Evolutionary conservation across 306 rosid species (phyloP).

Genomic region (Glycine latifolia): DNA sequence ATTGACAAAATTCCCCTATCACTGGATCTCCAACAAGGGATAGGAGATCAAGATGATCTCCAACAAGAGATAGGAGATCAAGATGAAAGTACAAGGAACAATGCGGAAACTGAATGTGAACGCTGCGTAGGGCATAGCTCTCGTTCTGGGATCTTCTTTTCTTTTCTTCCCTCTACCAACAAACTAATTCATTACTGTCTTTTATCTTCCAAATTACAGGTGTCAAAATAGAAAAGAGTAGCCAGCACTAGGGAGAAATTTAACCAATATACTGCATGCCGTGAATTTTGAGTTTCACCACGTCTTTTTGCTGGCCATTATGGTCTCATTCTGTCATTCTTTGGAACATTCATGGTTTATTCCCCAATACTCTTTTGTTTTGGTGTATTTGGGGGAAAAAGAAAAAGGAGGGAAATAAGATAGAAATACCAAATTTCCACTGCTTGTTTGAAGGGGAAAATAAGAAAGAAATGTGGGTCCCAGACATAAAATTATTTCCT

Average conservation of each 20-base stretch:
- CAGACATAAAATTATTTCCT: neutral
- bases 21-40: neutral
- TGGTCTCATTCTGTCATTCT: neutral
- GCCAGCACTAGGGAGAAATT: neutral
- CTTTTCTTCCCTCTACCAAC: neutral
- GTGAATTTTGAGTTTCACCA: neutral
- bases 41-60: neutral
- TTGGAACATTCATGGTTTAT: neutral
- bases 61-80: neutral
- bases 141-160: neutral
- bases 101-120: neutral
- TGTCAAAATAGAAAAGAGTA: neutral
- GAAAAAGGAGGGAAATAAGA: neutral
- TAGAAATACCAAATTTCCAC: neutral
- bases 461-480: neutral
- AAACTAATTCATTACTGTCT: too few relatives aligned
- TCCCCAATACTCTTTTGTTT: neutral
- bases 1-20: slow-evolving; percentile 5
- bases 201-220: neutral
- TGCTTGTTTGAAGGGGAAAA: neutral
- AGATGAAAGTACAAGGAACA: neutral
- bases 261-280: neutral
- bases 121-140: neutral
- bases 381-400: neutral
- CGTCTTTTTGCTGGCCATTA: neutral